These are phyloP conservation scores for Coemansia sp. DNA, from an alignment of 192 early-diverging fungal species.

Conservation along the genomic window DNA sequence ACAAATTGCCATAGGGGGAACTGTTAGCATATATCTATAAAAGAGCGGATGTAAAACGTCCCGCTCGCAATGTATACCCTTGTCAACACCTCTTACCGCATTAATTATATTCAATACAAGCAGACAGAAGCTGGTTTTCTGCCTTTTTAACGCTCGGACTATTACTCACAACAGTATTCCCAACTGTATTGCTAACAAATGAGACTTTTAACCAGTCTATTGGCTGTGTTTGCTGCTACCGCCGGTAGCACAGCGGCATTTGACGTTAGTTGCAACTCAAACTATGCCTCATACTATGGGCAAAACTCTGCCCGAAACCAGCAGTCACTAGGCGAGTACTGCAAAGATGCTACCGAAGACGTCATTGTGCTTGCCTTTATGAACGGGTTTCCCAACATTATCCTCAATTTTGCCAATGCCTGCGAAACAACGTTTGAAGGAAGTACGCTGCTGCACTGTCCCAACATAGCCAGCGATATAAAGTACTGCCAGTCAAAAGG, in stretches of 20 bases:
- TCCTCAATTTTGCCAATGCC: constrained; percentile 63
- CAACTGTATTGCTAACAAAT: background rate
- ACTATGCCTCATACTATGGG: constrained; percentile 53
- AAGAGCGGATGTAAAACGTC: background rate
- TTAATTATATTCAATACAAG: background rate
- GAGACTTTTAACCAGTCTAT: background rate
- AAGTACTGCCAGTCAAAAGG: constrained; percentile 65
- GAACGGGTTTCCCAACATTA: constrained; percentile 56
- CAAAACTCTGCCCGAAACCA: constrained; percentile 55
- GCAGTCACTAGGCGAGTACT: constrained; percentile 56
- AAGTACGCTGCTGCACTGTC: constrained; percentile 59
- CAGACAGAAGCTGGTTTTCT: constrained; percentile 3
- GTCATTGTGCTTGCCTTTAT: constrained; percentile 65
- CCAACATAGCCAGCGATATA: constrained; percentile 62
- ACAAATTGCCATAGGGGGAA: background rate
- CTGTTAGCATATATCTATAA: background rate
- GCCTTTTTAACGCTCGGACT: background rate
- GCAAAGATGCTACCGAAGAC: constrained; percentile 61
- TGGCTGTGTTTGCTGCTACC: background rate
- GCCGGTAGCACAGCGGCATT: constrained; percentile 23
- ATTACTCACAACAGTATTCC: background rate
- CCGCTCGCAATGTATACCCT: background rate
- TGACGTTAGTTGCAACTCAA: constrained; percentile 46
- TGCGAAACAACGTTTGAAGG: constrained; percentile 60
- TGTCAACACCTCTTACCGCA: background rate